Base-by-base conservation (phyloP, 129 eudicot species). In the Daucus carota region DNA sequence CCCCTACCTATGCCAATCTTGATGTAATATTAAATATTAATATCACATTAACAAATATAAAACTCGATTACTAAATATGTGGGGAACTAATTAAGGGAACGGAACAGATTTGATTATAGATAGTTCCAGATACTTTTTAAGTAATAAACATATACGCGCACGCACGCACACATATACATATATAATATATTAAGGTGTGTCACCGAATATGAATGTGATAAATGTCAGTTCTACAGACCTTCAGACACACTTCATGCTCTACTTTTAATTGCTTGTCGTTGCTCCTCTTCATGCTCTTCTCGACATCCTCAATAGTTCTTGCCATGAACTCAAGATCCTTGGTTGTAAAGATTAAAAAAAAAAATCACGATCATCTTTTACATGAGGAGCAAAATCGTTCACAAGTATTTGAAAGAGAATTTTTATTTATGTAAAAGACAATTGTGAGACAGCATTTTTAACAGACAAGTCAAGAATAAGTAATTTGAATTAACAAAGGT, bases 251-350 rank as follows among this genome's bases (percentile, higher is more conserved):
- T 70, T 95, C 99, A 78, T 59, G 96, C 85, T 95, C 99, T 84
- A 95, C 38, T 81, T 95, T 95, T 41, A 95, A 79, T 80, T 87
- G 99, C 84, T 95, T 95, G 87, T 95, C 99, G 77, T 95, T 95
- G 91, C 99, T 95, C 84, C 99, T 89, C 85, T 95, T 95, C 99
- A 95, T 91, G 87, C 99, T 95, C 81, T 95, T 95, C 75, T 95
- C 99, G 81, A 95, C 89, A 86, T 95, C 99, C 77, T 95, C 99
- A 75, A 89, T 85, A 69, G 80, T 85, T 81, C 88, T 89, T 78
- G 79, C 90, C 87, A 95, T 88, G 87, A 95, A 95, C 77, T 95
- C 99, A 78, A 95, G 81, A 81, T 95, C 99, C 99, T 94, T 65
- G 80, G 44, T 13, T 20, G 76, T 12, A 80, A 6, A 70, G 62